A percentile compares a stretch with the other conserved stretches of the same genome.
Conservation (phyloP, 805 yeast genomes). For the Hanseniaspora occidentalis region DNA sequence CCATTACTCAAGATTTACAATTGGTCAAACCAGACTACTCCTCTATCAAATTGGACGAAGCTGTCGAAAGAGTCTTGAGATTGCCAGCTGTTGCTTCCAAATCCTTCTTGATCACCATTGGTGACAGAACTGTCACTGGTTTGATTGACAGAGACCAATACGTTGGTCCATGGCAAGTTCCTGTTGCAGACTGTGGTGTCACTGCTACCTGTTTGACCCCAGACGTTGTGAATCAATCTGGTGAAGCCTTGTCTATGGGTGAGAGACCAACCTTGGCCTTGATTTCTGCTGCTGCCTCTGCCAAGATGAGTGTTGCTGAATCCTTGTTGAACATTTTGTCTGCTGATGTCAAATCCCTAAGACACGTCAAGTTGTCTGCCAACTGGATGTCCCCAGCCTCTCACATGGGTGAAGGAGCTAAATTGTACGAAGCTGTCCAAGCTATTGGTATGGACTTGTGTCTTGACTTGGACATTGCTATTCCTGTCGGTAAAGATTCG, state of each 20-base stretch:
- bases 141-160: conserved; percentile 93
- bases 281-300: conserved; percentile 80
- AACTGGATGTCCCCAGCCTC: conserved; percentile 99
- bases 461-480: conserved; percentile 80
- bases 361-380: conserved; percentile 77
- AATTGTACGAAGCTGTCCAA: conserved; percentile 90
- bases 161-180: conserved; percentile 99
- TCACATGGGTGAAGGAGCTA: conserved; percentile 90
- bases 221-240: conserved; percentile 54
- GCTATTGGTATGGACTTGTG: conserved; percentile 92
- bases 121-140: conserved; percentile 96
- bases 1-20: conserved; percentile 47
- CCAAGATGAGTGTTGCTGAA: conserved; percentile 93
- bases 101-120: conserved; percentile 90
- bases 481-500: conserved; percentile 98
- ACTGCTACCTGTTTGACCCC: conserved; percentile 62
- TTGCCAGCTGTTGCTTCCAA: conserved; percentile 94
- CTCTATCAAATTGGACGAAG: conserved; percentile 37
- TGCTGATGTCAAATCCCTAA: conserved; percentile 69
- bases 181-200: conserved; percentile 97
- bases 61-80: conserved; percentile 69
- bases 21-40: conserved; percentile 29
- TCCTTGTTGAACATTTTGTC: conserved; percentile 79
- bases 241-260: conserved; percentile 97
- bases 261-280: conserved; percentile 88